Conservation (phyloP, 2,329 filamentous ascomycete genomes). For the Neocatenulostroma microsporum region DNA sequence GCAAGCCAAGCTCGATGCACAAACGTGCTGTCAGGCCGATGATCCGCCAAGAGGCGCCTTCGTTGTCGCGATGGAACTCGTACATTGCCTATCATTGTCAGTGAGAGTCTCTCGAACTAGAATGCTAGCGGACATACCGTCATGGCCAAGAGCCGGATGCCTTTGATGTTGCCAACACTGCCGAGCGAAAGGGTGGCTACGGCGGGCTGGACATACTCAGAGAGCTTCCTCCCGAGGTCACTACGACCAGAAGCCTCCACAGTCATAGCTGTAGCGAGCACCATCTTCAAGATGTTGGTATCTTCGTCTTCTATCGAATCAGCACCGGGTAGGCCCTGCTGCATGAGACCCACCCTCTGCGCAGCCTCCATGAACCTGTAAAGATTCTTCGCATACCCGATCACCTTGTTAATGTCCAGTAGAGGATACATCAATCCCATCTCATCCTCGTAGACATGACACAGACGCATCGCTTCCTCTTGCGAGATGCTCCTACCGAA, state of each 20-base stretch:
- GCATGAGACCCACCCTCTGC: constrained; percentile 50
- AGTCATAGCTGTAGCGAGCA: constrained; percentile 69
- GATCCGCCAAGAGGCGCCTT: constrained; percentile 76
- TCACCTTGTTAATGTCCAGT: constrained; percentile 63
- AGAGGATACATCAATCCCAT: constrained; percentile 90
- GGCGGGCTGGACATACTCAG: constrained; percentile 64
- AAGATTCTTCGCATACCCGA: constrained; percentile 61
- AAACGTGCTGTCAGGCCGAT: constrained; percentile 75
- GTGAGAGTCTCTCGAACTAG: too few species aligned
- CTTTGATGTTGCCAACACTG: constrained; percentile 49
- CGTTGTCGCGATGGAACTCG: constrained; percentile 78
- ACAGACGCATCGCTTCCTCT: constrained; percentile 72
- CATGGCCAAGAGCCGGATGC: constrained; percentile 52
- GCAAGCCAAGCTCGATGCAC: constrained; percentile 66
- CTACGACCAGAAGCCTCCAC: constrained; percentile 75
- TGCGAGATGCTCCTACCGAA: constrained; percentile 63
- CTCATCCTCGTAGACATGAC: constrained; percentile 77
- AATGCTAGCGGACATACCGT: constrained; percentile 36
- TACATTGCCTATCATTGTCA: constrained; percentile 54
- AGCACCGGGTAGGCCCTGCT: constrained; percentile 45
- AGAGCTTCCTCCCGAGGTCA: constrained; percentile 63
- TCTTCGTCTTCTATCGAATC: constrained; percentile 56
- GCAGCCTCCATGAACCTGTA: constrained; percentile 67
- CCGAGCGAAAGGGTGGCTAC: constrained; percentile 58
- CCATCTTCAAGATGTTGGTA: constrained; percentile 69